Evolutionary conservation across 305 asterid genomes (phyloP), one percentile per base, ranked within the genome.

Genomic region (Fraxinus dipetala): DNA sequence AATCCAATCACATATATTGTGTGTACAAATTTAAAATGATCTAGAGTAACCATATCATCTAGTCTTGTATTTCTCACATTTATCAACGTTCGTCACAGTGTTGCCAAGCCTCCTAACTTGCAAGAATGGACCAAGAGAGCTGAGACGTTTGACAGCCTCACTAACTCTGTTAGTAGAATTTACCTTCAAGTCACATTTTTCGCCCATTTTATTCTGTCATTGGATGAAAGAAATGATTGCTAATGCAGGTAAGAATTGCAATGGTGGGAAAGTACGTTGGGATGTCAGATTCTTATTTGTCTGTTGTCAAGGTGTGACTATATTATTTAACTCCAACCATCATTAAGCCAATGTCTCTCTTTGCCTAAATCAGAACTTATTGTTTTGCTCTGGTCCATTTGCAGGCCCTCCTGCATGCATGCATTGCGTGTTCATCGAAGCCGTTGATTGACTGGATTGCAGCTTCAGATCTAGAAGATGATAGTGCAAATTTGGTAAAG

Each of bases 261-360:
- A 92, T 95, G 98, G 98, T 95, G 84, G 99, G 99, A 83, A 95
- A 95, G 90, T 95, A 95, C 87, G 98, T 95, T 80, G 99, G 99
- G 54, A 85, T 95, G 87, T 31, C 95, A 77, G 99, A 94, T 88
- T 94, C 99, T 56, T 94, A 94, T 87, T 90, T 94, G 87, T 93
- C 98, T 75, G 98, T 93, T 35, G 97, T 94, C 86, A 93, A 96
- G 99, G 98, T 92, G 67, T 83, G 86, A 67, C 73, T 16, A 30
- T 74, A 28, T 28, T n/a, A 63, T 38, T 45, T 32, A 26, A 22
- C 20, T 35, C 69, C 59, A 24, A 75, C 28, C 65, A 80, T 80
- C 35, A 24, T 76, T 63, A 63, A 83, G 75, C 77, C 75, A 43
- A 43, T 72, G 72, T 31, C 31, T 18, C 36, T 67, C 16, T 16